phyloP scores from a whole-genome alignment of 192 early-diverging fungal species.

The Gigaspora rosea region DNA sequence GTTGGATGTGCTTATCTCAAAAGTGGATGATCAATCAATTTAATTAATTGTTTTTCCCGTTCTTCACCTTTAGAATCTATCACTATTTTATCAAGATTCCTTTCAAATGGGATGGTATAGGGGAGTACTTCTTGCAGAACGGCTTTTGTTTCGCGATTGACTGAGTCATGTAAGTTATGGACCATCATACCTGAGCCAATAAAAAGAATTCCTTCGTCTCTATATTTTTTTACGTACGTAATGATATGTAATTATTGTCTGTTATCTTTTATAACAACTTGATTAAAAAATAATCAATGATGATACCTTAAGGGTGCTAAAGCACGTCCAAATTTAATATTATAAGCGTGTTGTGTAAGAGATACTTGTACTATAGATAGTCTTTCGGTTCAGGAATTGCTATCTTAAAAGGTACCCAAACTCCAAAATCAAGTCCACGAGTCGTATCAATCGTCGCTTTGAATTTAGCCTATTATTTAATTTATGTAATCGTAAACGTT shows the following conservation, averaged over 20 bases:
- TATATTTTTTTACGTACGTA: conserved; percentile 7
- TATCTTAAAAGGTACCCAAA: conserved; percentile 68
- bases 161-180: conserved; percentile 62
- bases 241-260: neutral
- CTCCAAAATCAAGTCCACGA: conserved; percentile 69
- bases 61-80: conserved; percentile 1
- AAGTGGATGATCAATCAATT: neutral
- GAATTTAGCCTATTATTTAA: conserved; percentile 46
- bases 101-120: conserved; percentile 62
- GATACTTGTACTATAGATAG: conserved; percentile 68
- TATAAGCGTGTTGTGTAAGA: conserved; percentile 55
- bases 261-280: too few species aligned
- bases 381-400: conserved; percentile 53
- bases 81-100: conserved; percentile 49
- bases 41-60: neutral
- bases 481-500: neutral
- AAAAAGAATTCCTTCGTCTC: conserved; percentile 62
- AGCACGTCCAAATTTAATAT: conserved; percentile 58
- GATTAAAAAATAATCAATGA: neutral
- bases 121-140: conserved; percentile 37
- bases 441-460: conserved; percentile 47
- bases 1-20: conserved; percentile 65
- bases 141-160: conserved; percentile 14
- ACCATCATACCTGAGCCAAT: conserved; percentile 68
- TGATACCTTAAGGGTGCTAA: conserved; percentile 50